Evolutionary conservation across 192 early-diverging fungal species (phyloP).

Genomic region (Backusella australiensis): DNA sequence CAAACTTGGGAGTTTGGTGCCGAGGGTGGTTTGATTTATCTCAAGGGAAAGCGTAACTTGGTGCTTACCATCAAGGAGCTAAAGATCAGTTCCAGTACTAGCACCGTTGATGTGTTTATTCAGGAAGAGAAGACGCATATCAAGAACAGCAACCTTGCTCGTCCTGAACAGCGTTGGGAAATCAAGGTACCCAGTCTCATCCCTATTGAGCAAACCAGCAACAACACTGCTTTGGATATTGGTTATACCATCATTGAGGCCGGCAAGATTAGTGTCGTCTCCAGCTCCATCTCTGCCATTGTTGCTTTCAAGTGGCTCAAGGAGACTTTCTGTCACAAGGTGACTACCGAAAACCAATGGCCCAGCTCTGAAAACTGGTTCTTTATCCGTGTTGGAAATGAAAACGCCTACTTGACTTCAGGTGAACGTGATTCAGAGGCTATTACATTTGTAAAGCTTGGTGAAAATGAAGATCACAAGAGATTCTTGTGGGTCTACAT

Average conservation of each 20-base stretch:
- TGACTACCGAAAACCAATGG: constrained; percentile 18
- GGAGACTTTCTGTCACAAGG: constrained; percentile 17
- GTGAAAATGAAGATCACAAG: constrained; percentile 17
- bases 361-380: constrained; percentile 26
- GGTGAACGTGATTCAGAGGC: constrained; percentile 9
- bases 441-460: constrained; percentile 4
- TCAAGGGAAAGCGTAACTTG: constrained; percentile 8
- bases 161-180: constrained; percentile 26
- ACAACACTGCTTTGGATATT: not conserved
- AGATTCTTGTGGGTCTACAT: constrained; percentile 28
- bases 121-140: constrained; percentile 12
- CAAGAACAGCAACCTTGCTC: not conserved
- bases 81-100: not conserved
- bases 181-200: constrained; percentile 16
- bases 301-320: constrained; percentile 28
- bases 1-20: constrained; percentile 24
- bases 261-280: constrained; percentile 17
- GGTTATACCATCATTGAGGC: constrained; percentile 11
- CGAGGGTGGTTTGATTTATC: constrained; percentile 14
- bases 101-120: constrained; percentile 7
- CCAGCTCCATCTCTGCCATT: constrained; percentile 18
- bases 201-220: not conserved
- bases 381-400: constrained; percentile 19
- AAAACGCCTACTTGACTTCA: constrained; percentile 21
- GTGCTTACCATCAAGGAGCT: constrained; percentile 23